A percentile compares a stretch with the other conserved stretches of the same genome.
Conservation (phyloP, 164 flowering plant species). For the Kingdonia uniflora region DNA sequence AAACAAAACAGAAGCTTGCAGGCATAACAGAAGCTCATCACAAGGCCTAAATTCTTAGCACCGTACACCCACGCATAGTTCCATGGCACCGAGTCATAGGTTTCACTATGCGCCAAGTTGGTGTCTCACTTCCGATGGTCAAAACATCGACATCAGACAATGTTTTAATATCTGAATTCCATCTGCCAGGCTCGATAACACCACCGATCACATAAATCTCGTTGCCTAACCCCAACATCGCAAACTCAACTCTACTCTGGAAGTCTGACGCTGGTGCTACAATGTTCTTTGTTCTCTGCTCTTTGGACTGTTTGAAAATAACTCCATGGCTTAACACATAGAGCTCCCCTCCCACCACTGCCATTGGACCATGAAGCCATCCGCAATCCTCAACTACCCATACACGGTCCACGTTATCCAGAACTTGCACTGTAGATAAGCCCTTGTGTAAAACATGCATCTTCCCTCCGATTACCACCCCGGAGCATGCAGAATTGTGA, state of each 20-base stretch:
- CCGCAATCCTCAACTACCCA: conserved; percentile 70
- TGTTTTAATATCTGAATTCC: conserved; percentile 53
- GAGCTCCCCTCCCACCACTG: conserved; percentile 55
- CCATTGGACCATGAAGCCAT: conserved; percentile 93
- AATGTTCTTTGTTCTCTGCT: conserved; percentile 28
- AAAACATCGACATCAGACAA: conserved; percentile 69
- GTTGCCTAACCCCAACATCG: conserved; percentile 57
- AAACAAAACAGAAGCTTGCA: no score
- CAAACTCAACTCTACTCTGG: conserved; percentile 64
- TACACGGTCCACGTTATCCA: conserved; percentile 29
- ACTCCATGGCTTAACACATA: conserved; percentile 74
- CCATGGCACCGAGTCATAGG: conserved; percentile 82
- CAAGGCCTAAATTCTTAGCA: conserved; percentile 49
- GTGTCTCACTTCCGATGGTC: conserved; percentile 50
- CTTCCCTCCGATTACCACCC: conserved; percentile 65
- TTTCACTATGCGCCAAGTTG: conserved; percentile 63
- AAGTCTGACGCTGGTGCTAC: conserved; percentile 66
- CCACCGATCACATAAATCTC: conserved; percentile 88
- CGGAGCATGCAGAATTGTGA: conserved; percentile 75
- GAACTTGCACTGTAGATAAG: conserved; percentile 61
- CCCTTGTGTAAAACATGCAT: conserved; percentile 89
- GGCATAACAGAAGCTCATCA: no score
- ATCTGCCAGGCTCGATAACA: conserved; percentile 64
- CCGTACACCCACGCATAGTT: conserved; percentile 70
- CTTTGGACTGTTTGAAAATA: conserved; percentile 48